These are phyloP conservation scores for Cytospora piceae DNA, from an alignment of 2,329 filamentous ascomycete species.

Conservation along the genomic window DNA sequence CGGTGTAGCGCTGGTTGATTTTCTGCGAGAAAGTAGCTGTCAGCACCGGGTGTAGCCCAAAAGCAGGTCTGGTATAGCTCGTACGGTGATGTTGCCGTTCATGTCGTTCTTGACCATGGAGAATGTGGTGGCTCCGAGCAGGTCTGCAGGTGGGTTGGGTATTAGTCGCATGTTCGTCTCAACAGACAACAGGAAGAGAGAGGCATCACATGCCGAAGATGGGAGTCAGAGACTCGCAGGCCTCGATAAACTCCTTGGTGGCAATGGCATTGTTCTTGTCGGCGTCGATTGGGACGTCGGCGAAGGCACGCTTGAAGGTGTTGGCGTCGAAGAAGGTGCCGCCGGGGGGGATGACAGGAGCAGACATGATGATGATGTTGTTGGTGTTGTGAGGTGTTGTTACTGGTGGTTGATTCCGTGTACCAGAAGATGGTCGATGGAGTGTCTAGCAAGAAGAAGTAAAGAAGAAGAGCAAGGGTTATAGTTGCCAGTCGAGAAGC, in stretches of 20 bases:
- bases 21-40: slow-evolving; percentile 60
- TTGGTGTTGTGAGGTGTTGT: neutral
- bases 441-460: neutral
- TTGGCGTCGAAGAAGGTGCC: slow-evolving; percentile 76
- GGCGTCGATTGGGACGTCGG: slow-evolving; percentile 76
- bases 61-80: slow-evolving; percentile 19
- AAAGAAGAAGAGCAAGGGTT: neutral
- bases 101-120: slow-evolving; percentile 90
- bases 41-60: neutral
- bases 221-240: slow-evolving; percentile 81
- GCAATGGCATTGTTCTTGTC: slow-evolving; percentile 76
- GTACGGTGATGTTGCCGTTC: slow-evolving; percentile 85
- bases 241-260: slow-evolving; percentile 88
- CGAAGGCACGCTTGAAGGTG: slow-evolving; percentile 81
- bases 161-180: neutral
- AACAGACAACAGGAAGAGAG: neutral
- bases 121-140: slow-evolving; percentile 75
- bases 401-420: slow-evolving; percentile 18
- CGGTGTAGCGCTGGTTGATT: slow-evolving; percentile 81
- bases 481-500: neutral
- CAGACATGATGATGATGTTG: slow-evolving; percentile 58
- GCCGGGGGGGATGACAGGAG: slow-evolving; percentile 59
- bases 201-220: slow-evolving; percentile 71
- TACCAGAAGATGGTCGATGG: neutral
- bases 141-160: slow-evolving; percentile 48